Evolutionary conservation across 2,329 filamentous ascomycete genomes (phyloP), one percentile per base, ranked within the genome.

Genomic region (Pseudogymnoascus sp.): DNA sequence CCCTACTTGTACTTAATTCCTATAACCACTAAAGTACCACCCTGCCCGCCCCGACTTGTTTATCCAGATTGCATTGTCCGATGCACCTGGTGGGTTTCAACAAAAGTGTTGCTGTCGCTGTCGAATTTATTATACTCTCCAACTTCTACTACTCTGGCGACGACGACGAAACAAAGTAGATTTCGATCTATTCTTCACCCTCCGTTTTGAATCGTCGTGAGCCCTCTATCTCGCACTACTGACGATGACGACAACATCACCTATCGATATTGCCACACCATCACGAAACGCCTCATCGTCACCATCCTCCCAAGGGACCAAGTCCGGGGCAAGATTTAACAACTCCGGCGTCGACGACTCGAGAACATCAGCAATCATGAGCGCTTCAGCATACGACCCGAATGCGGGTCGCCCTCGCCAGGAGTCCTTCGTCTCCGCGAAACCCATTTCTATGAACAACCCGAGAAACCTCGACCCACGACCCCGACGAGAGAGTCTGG

Each of bases 401-500:
- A 72, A 77, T 83, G 75, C 77, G 79, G 74, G 82, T 81, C 71
- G 77, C 73, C 66, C 60, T 68, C 80, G 83, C 67, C 82, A 86
- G 72, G 84, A 86, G 75, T 87, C 84, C 60, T 86, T 87, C 72
- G 81, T 82, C 62, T 83, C 83, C 57, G 82, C 85, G 20, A 86
- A 86, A 73, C 85, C 85, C 67, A 87, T 87, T 66, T 85, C 83
- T 63, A 84, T 86, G 78, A 81, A 70, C 63, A 87, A 86, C 68
- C 79, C 83, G 59, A 81, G 83, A 73, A 82, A 85, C 67, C 75
- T 78, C 68, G 78, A 80, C 67, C 79, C 78, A 70, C 80, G 83
- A 64, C 80, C 78, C 60, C 79, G 85, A 65, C 79, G 85, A 67
- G 85, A 87, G 72, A 84, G 80, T 61, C 73, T 87, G 35, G 84